Conservation (phyloP, 2,329 filamentous ascomycete genomes). For the Aureobasidium sp. region DNA sequence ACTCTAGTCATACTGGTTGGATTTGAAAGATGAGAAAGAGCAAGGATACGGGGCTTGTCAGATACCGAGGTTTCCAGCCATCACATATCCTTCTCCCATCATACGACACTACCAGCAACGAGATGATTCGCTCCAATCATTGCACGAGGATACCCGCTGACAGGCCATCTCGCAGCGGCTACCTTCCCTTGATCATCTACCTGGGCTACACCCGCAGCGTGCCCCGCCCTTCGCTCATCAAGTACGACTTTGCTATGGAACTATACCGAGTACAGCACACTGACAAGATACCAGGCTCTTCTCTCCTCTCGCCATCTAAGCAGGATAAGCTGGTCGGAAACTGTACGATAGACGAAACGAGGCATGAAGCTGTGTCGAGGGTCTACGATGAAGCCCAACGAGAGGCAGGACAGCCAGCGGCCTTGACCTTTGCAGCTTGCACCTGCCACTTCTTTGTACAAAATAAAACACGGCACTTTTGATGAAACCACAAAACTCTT, state of each 20-base stretch:
- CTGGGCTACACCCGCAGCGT: conserved; percentile 94
- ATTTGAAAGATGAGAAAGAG: background rate
- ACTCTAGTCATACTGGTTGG: background rate
- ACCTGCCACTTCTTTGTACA: conserved; percentile 1
- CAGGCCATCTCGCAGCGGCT: conserved; percentile 55
- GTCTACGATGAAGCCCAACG: background rate
- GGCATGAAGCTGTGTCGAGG: background rate
- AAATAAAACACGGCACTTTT: background rate
- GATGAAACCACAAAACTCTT: background rate
- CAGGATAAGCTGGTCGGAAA: background rate
- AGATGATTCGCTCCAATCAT: background rate
- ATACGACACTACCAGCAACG: background rate
- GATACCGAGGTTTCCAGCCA: no score
- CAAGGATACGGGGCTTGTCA: background rate
- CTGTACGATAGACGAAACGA: conserved; percentile 9
- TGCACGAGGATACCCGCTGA: background rate
- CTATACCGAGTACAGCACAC: background rate
- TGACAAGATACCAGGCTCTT: conserved; percentile 15
- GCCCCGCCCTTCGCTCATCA: conserved; percentile 72
- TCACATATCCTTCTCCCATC: background rate
- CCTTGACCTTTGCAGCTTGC: background rate
- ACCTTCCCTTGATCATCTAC: conserved; percentile 93
- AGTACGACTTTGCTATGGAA: conserved; percentile 35
- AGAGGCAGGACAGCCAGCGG: background rate
- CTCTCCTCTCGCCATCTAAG: conserved; percentile 18